These are phyloP conservation scores for Apiosordaria backusii DNA, from an alignment of 495 filamentous ascomycete genomes.

Conservation along the genomic window DNA sequence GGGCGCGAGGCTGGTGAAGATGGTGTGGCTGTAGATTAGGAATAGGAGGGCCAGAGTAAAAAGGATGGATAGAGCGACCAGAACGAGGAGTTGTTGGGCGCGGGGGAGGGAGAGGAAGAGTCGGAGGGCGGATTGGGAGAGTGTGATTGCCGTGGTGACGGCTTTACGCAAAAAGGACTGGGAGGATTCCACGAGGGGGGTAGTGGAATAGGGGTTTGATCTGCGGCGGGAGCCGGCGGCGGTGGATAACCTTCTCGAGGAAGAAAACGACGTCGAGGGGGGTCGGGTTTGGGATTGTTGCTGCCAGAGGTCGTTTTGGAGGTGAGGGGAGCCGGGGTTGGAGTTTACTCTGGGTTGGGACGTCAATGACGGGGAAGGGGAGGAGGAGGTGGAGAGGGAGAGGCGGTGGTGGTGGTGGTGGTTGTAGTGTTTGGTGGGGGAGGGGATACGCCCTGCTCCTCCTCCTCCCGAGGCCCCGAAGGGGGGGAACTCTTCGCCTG, in stretches of 20 bases:
- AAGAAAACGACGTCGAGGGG: constrained; percentile 11
- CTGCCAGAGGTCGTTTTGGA: constrained; percentile 14
- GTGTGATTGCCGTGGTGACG: constrained; percentile 15
- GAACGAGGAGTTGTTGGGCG: constrained; percentile 57
- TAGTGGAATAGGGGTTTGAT: constrained; percentile 18
- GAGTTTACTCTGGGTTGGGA: neutral
- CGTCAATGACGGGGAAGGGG: neutral
- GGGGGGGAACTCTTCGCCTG: neutral
- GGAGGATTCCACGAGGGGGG: neutral
- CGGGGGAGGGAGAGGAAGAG: constrained; percentile 48
- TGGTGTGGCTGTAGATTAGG: constrained; percentile 68
- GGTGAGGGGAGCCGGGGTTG: neutral
- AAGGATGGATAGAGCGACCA: constrained; percentile 45
- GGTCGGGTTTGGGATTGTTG: constrained; percentile 12
- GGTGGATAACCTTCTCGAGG: too few relatives aligned
- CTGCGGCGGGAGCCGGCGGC: constrained; percentile 13
- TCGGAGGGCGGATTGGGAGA: constrained; percentile 24
- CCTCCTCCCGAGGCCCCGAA: neutral
- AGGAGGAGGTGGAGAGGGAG: constrained; percentile 1
- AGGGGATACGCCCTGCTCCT: neutral
- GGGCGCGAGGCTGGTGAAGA: constrained; percentile 70
- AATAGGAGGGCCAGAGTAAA: constrained; percentile 60
- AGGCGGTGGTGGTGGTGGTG: neutral
- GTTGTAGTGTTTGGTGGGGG: neutral
- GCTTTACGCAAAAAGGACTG: constrained; percentile 20